A percentile compares a stretch with the other conserved stretches of the same genome.
Evolutionary conservation across 768 basidiomycete species (phyloP).

Genomic region (Amanita rubescens): DNA sequence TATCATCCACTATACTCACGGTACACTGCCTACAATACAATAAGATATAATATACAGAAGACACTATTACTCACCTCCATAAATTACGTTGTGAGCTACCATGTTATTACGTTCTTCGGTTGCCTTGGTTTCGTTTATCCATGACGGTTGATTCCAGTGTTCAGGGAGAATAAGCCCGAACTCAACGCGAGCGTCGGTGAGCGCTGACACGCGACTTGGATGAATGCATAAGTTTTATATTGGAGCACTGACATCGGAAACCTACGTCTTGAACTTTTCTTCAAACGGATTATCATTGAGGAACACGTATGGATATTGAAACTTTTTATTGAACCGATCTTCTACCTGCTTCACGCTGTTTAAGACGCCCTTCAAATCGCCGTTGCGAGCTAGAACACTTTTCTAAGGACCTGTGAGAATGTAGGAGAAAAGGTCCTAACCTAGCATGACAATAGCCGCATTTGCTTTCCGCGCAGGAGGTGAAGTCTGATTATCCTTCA

Average conservation of each 20-base stretch:
- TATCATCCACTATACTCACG: slow-evolving; percentile 37
- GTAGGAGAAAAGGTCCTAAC: slow-evolving; percentile 19
- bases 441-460: slow-evolving; percentile 77
- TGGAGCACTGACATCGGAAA: neutral
- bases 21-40: slow-evolving; percentile 52
- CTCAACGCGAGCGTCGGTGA: slow-evolving; percentile 58
- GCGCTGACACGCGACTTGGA: slow-evolving; percentile 40
- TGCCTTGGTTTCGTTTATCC: slow-evolving; percentile 73
- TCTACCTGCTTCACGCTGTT: slow-evolving; percentile 74
- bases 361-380: slow-evolving; percentile 51
- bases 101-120: slow-evolving; percentile 57
- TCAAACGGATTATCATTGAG: slow-evolving; percentile 77
- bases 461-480: slow-evolving; percentile 60
- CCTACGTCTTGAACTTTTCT: slow-evolving; percentile 62
- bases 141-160: slow-evolving; percentile 77
- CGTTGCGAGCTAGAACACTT: slow-evolving; percentile 41
- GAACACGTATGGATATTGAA: slow-evolving; percentile 79
- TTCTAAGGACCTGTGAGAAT: neutral
- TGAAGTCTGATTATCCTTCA: slow-evolving; percentile 27
- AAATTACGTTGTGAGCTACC: slow-evolving; percentile 59
- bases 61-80: slow-evolving; percentile 40
- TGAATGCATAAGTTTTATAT: neutral
- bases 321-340: slow-evolving; percentile 86
- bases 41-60: slow-evolving; percentile 4
- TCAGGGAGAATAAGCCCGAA: slow-evolving; percentile 75